Percentiles rank a stretch among this genome's conserved stretches.
Conservation (phyloP, 345 rosid species). For the Isatis tinctoria region DNA sequence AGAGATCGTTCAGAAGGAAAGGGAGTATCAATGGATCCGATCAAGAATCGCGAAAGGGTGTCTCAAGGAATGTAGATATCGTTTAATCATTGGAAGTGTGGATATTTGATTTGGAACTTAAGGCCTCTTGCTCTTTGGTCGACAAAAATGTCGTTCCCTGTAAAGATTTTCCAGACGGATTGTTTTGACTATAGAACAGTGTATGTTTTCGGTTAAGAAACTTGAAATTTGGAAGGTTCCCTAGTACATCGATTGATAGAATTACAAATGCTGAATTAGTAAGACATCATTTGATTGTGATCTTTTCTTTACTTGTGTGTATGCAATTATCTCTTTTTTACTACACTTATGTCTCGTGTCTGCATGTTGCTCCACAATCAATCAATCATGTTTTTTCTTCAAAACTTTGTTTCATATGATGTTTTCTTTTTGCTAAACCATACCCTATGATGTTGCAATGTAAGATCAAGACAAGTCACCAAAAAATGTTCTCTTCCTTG, state of each 20-base stretch:
- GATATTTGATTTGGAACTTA: neutral
- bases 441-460: too few relatives aligned
- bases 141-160: neutral
- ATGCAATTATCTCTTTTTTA: neutral
- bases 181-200: neutral
- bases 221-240: neutral
- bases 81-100: conserved; percentile 19
- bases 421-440: too few relatives aligned
- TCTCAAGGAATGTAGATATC: conserved; percentile 31
- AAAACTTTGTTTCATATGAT: too few relatives aligned
- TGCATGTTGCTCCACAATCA: neutral
- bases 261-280: neutral
- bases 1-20: conserved; percentile 53
- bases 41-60: conserved; percentile 37
- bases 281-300: neutral
- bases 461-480: neutral
- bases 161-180: conserved; percentile 4
- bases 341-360: neutral
- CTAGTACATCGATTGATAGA: neutral
- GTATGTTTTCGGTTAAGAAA: neutral
- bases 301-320: neutral
- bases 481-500: neutral
- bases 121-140: neutral
- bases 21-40: conserved; percentile 43
- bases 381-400: neutral